Evolutionary conservation across 176 grass and related monocot genomes (phyloP).

Genomic region (Metroxylon sagu): DNA sequence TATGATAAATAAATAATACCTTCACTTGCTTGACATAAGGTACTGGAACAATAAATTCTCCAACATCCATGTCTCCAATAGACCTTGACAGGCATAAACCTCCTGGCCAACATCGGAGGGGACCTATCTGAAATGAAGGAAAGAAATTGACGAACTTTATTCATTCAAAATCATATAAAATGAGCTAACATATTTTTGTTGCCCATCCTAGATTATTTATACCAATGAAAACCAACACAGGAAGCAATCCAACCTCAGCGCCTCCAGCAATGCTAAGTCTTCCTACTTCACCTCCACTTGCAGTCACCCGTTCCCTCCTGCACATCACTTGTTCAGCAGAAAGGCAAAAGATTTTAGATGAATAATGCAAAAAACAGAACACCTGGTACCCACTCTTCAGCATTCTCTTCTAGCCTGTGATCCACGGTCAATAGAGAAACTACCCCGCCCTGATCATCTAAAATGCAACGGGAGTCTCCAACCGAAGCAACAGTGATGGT

Average conservation of each 20-base stretch:
- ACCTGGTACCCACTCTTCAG: constrained; percentile 68
- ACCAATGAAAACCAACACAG: constrained; percentile 9
- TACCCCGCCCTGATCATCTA: constrained; percentile 43
- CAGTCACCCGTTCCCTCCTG: constrained; percentile 92
- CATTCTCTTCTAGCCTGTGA: constrained; percentile 94
- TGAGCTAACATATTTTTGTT: background rate
- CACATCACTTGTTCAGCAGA: background rate
- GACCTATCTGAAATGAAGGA: constrained; percentile 65
- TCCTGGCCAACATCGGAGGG: constrained; percentile 87
- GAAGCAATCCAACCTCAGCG: constrained; percentile 54
- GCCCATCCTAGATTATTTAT: background rate
- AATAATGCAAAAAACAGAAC: background rate
- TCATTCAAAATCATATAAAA: background rate
- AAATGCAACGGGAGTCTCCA: constrained; percentile 15
- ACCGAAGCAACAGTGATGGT: constrained; percentile 14
- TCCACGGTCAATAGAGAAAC: constrained; percentile 90
- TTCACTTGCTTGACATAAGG: constrained; percentile 98
- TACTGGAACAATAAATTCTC: constrained; percentile 92
- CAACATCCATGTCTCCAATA: constrained; percentile 91
- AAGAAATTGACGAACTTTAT: constrained; percentile 5
- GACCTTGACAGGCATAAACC: constrained; percentile 91
- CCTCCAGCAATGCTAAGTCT: constrained; percentile 91
- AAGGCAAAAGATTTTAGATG: background rate
- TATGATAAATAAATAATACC: constrained; percentile 23
- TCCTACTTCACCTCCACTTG: constrained; percentile 97